Base-by-base conservation (phyloP, 345 rosid genomes). In the Draba incana region DNA sequence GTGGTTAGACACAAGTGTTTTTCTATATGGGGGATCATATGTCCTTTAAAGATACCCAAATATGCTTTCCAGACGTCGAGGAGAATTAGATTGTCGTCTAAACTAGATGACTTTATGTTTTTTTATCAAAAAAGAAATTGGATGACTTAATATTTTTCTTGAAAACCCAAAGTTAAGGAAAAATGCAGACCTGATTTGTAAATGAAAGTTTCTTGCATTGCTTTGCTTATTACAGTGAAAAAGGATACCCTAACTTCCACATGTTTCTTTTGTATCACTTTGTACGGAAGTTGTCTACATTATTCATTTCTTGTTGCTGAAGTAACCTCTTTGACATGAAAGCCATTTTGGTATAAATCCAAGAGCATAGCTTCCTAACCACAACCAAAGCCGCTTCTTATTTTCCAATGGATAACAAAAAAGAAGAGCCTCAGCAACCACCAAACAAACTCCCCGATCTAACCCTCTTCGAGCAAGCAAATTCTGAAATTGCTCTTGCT, bases 401-500 rank as follows among this genome's bases (percentile, higher is more conserved):
- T 58, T 74, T 33, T 53, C 57, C 28, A 52, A 74, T 74, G 78
- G 68, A 59, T 66, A 67, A 59, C 43, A 11, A 60, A 43, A 41
- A 66, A 42, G 62, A 60, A 27, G 73, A 45, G 10, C 14, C 68
- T 44, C 67, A 74, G 37, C 68, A 74, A 24, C 31, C 37, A 42
- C 37, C 63, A 24, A 66, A 15, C 46, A 68, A 59, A 58, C 57
- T 15, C 53, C 78, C 72, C 3, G 63, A 74, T 68, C 51, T 74
- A 33, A 45, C 78, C 37, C 43, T 68, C 14, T 74, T 74, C 50
- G 63, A 74, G 68, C 73, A 52, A 67, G 68, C 73, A 45, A 61
- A 74, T 68, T 74, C 78, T 8, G 78, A 74, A 31, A 15, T 67
- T 35, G 72, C 78, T 30, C 68, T 51, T 31, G 73, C 57, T 28